Base-by-base conservation (phyloP, 2,329 filamentous ascomycete species). In the Fusarium falciforme region DNA sequence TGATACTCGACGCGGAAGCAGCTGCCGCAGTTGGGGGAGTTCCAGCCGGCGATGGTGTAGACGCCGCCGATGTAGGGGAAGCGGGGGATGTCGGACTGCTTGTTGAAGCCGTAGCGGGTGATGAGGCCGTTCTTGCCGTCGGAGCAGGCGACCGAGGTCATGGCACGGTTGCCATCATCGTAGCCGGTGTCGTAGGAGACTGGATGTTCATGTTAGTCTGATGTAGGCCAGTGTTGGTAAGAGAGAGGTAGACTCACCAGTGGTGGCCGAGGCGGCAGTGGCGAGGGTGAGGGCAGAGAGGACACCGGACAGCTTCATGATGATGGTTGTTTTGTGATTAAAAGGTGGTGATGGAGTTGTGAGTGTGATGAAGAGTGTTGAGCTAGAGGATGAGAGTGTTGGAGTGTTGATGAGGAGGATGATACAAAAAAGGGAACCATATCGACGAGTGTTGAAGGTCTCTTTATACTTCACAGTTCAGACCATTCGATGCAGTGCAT, bases 101-200 rank as follows among this genome's bases (percentile, higher is more conserved):
- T 89, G 61, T 83, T 79, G 89, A 89, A 93, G 76, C 86, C 86
- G 83, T 89, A 89, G 77, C 85, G 87, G 76, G 88, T 90, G 72
- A 89, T 89, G 71, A 94, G 87, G 67, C 92, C 92, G 82, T 93
- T 92, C 70, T 71, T 55, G 64, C 92, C 92, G 79, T 94, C 90
- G 35, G 90, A 92, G 88, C 92, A 94, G 70, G 91, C 81, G 52
- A 94, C 87, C 6, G 79, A 81, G 36, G 83, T 85, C 64, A 95
- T 81, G 52, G 88, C 85, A 67, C 90, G 88, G 68, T 75, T 74
- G 54, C 80, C 80, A 72, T 92, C 84, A 79, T 95, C 93, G 84
- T 94, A 96, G 79, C 88, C 90, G 22, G 84, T 83, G 83, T 95
- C 93, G 83, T 92, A 96, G 73, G 91, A 92, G 78, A 95, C 92